Base-by-base conservation (phyloP, 495 filamentous ascomycete species). In the Penicillium macrosclerotiorum region DNA sequence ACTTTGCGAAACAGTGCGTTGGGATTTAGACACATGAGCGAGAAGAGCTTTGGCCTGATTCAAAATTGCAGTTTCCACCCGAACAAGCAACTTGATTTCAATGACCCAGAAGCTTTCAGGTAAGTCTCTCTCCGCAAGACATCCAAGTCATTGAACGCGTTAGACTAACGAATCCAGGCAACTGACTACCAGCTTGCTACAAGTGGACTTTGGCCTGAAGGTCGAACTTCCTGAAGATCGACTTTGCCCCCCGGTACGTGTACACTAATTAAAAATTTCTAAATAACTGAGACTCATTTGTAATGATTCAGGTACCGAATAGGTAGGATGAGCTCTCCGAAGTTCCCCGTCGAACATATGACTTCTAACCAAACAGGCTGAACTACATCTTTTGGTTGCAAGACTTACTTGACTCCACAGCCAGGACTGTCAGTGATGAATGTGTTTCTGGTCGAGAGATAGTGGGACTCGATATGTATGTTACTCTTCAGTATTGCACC, bases 351-450 rank as follows among this genome's bases (percentile, higher is more conserved):
- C n/a, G 18, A 23, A 33, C 19, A 26, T 18, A 31, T 41, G 14
- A 37, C 31, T 8, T 42, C 52, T 58, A 13, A 51, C 34, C 17
- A 14, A 8, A 24, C 30, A 82, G 79, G 51, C 79, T 92, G 46
- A 94, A 94, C 54, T 98, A 98, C 59, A 82, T 97, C 39, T 69
- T 90, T 4, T 97, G 90, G 90, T 71, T 97, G 3, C 88, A 96
- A 60, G 81, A 81, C 17, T 74, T 98, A 0, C 68, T 98, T 23
- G 90, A 96, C 52, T 85, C 84, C 0, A 89, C 86, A 0, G 69
- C 71, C 31, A 64, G 74, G 5, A 60, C 63, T 12, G 77, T 76
- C 42, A 57, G 48, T 8, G 79, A 82, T 44, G 64, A 62, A 7
- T 83, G 85, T 45, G 79, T 87, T 44, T 65, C 68, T 9, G 49